These are phyloP conservation scores for Prunus mongolica DNA, from an alignment of 306 rosid species.

Conservation along the genomic window DNA sequence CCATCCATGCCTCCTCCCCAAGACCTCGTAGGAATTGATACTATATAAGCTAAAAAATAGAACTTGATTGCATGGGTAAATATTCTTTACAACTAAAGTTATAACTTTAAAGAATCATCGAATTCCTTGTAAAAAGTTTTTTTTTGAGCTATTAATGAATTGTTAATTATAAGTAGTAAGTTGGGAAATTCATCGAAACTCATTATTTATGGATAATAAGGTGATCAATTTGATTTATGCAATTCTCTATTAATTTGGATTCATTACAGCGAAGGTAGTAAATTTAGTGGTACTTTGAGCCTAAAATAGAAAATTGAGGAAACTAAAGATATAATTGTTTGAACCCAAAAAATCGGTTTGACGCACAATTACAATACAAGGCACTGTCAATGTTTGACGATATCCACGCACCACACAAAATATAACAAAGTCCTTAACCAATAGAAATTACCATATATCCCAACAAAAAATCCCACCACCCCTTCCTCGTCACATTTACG, in stretches of 20 bases:
- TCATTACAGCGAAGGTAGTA: background rate
- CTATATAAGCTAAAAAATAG: background rate
- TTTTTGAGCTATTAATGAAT: background rate
- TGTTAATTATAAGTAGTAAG: background rate
- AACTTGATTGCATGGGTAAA: background rate
- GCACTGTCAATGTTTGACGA: background rate
- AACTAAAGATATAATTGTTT: background rate
- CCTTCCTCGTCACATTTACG: background rate
- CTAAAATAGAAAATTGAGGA: background rate
- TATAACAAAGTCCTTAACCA: conserved; percentile 39
- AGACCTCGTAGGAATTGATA: conserved; percentile 9
- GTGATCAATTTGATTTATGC: background rate
- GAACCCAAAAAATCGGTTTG: conserved; percentile 3
- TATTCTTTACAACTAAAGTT: background rate
- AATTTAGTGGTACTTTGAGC: background rate
- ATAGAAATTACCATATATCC: conserved; percentile 16
- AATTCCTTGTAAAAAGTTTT: background rate
- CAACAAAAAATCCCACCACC: background rate
- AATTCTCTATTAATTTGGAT: background rate
- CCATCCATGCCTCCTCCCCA: conserved; percentile 31
- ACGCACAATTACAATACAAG: background rate
- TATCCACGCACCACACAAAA: conserved; percentile 25
- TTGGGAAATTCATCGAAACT: background rate
- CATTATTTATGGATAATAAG: background rate
- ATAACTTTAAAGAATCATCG: background rate